A percentile compares a stretch with the other conserved stretches of the same genome.
Evolutionary conservation across 148 eudicot genomes (phyloP).

Genomic region (Dianthus caryophyllus): DNA sequence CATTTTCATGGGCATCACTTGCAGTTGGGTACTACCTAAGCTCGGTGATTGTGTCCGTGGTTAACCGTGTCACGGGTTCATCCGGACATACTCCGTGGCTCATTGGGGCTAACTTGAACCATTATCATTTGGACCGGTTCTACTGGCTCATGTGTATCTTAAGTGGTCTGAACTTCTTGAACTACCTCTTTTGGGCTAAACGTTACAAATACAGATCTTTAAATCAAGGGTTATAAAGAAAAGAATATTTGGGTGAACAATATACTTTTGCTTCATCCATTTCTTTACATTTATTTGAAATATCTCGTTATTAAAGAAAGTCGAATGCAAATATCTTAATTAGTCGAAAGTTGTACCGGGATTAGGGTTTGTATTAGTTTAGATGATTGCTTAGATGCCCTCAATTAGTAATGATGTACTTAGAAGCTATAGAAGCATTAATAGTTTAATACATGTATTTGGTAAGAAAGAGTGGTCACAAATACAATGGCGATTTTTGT

Average conservation of each 20-base stretch:
- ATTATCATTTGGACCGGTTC: conserved; percentile 68
- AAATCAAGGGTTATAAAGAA: conserved; percentile 1
- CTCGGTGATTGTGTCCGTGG: conserved; percentile 63
- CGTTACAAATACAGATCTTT: conserved; percentile 51
- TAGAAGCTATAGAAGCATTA: background rate
- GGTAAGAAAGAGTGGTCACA: background rate
- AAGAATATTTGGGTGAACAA: background rate
- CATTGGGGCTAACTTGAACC: conserved; percentile 60
- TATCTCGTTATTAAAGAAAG: too few relatives aligned
- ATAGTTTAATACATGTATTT: background rate
- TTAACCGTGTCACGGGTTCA: conserved; percentile 45
- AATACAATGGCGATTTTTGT: background rate
- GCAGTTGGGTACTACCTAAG: conserved; percentile 89
- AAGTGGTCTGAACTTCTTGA: conserved; percentile 62
- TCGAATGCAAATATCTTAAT: too few relatives aligned
- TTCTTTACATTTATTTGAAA: too few relatives aligned
- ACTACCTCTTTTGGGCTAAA: conserved; percentile 63
- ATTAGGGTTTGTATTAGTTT: background rate
- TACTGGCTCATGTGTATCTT: conserved; percentile 80
- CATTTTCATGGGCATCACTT: conserved; percentile 87
- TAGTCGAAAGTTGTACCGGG: background rate
- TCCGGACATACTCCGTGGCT: conserved; percentile 65
- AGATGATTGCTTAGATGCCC: background rate
- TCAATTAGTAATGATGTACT: background rate
- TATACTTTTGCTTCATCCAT: too few relatives aligned